A percentile compares a stretch with the other conserved stretches of the same genome.
Evolutionary conservation across 2,329 filamentous ascomycete species (phyloP).

Genomic region (Cladophialophora chaetospira): DNA sequence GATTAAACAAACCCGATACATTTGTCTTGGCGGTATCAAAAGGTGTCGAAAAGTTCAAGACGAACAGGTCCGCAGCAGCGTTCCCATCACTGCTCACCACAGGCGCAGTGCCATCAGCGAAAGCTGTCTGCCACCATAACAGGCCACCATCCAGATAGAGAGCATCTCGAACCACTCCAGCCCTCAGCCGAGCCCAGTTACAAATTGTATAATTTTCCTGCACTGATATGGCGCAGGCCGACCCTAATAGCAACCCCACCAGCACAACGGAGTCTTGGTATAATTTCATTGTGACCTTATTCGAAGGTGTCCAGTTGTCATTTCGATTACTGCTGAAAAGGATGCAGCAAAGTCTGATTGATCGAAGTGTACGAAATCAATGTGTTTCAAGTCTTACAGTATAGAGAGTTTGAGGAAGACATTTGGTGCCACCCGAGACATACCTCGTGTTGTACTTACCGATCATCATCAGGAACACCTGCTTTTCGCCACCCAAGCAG

Average conservation of each 20-base stretch:
- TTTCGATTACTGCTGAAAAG: too few relatives aligned
- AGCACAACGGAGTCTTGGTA: neutral
- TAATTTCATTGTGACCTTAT: conserved; percentile 12
- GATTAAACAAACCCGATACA: conserved; percentile 56
- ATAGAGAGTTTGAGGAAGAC: neutral
- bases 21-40: conserved; percentile 57
- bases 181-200: conserved; percentile 29
- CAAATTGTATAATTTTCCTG: conserved; percentile 31
- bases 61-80: conserved; percentile 54
- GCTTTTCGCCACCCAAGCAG: conserved; percentile 23
- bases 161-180: conserved; percentile 28
- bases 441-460: conserved; percentile 17
- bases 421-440: conserved; percentile 12
- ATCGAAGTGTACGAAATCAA: too few relatives aligned
- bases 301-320: neutral
- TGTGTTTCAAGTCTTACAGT: too few relatives aligned
- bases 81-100: conserved; percentile 29
- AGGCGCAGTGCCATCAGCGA: conserved; percentile 29
- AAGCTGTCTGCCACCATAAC: conserved; percentile 32
- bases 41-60: conserved; percentile 60
- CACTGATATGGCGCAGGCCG: conserved; percentile 14
- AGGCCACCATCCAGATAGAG: conserved; percentile 31
- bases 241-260: conserved; percentile 3
- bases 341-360: too few relatives aligned
- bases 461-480: conserved; percentile 9